Evolutionary conservation across 306 rosid genomes (phyloP).

Genomic region (Begonia loranthoides): DNA sequence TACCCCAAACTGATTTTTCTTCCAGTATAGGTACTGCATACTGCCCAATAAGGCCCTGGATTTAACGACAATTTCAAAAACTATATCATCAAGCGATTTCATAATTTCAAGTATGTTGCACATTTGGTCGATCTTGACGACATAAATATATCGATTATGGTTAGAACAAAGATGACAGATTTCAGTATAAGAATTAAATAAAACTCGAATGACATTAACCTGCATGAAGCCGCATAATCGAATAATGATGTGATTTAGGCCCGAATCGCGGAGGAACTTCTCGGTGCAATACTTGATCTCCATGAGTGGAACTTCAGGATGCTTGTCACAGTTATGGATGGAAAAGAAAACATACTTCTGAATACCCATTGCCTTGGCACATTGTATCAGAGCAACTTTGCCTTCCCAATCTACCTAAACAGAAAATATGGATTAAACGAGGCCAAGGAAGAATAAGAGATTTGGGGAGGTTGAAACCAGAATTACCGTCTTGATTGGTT

Average conservation of each 20-base stretch:
- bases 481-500: slow-evolving; percentile 69
- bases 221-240: slow-evolving; percentile 95
- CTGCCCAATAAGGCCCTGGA: slow-evolving; percentile 97
- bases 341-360: slow-evolving; percentile 85
- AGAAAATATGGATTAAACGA: slow-evolving; percentile 20
- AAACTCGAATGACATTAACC: slow-evolving; percentile 22
- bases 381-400: slow-evolving; percentile 89
- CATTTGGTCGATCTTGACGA: no score
- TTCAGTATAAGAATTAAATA: neutral
- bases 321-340: slow-evolving; percentile 91
- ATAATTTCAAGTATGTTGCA: no score
- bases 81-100: no score
- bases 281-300: slow-evolving; percentile 91
- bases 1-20: slow-evolving; percentile 98
- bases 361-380: slow-evolving; percentile 97
- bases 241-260: slow-evolving; percentile 52
- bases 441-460: slow-evolving; percentile 1
- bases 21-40: slow-evolving; percentile 90
- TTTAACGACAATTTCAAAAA: no score
- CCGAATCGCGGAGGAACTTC: slow-evolving; percentile 67
- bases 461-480: neutral
- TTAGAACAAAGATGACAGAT: no score
- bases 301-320: slow-evolving; percentile 98
- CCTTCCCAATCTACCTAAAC: slow-evolving; percentile 98
- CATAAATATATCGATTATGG: no score